phyloP scores from a whole-genome alignment of 2,329 filamentous ascomycete species.

The Calonectria crousiana region DNA sequence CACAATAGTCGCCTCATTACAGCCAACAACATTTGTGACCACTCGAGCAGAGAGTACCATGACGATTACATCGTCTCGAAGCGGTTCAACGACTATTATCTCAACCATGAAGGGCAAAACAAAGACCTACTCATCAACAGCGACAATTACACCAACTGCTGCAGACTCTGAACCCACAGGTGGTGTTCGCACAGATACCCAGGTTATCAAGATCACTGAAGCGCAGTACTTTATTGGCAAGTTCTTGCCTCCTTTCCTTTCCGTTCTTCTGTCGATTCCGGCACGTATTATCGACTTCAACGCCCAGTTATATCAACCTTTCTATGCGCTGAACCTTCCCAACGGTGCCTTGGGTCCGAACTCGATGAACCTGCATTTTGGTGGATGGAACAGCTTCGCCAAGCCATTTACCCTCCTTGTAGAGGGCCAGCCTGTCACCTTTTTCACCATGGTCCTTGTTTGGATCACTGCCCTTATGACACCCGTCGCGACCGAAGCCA shows the following conservation, averaged over 20 bases:
- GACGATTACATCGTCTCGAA: slow-evolving; percentile 36
- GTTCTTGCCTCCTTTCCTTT: slow-evolving; percentile 57
- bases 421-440: slow-evolving; percentile 44
- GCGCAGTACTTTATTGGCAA: slow-evolving; percentile 55
- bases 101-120: slow-evolving; percentile 38
- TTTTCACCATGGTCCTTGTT: slow-evolving; percentile 43
- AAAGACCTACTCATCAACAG: slow-evolving; percentile 32
- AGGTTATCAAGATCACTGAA: slow-evolving; percentile 37
- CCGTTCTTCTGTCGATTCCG: slow-evolving; percentile 55
- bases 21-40: slow-evolving; percentile 33
- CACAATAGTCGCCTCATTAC: slow-evolving; percentile 28
- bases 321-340: slow-evolving; percentile 55
- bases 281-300: slow-evolving; percentile 59
- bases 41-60: slow-evolving; percentile 14
- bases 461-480: slow-evolving; percentile 39
- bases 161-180: slow-evolving; percentile 15
- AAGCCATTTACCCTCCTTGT: slow-evolving; percentile 50
- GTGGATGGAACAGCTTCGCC: slow-evolving; percentile 51
- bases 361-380: slow-evolving; percentile 58
- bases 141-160: slow-evolving; percentile 29
- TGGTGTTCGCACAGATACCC: slow-evolving; percentile 20
- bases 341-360: slow-evolving; percentile 54
- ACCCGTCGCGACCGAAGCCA: slow-evolving; percentile 40
- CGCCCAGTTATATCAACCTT: slow-evolving; percentile 59
- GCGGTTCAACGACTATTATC: slow-evolving; percentile 33